Conservation (phyloP, 305 asterid genomes). For the Fraxinus paxiana region DNA sequence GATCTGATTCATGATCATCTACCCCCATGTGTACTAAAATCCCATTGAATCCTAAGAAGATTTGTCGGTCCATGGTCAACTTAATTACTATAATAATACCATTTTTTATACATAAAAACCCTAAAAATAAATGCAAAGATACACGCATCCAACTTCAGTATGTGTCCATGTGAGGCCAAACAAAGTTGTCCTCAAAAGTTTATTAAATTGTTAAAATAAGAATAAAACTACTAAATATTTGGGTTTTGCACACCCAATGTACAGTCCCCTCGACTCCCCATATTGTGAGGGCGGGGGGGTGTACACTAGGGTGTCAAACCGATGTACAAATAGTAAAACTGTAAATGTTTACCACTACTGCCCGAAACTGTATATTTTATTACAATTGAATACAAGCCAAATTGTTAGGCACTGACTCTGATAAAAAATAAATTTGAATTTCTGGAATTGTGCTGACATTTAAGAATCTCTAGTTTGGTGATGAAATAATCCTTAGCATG, state of each 20-base stretch:
- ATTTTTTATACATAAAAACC: background rate
- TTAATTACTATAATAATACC: slow-evolving; percentile 1
- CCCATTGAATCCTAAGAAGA: slow-evolving; percentile 61
- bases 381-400: background rate
- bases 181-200: slow-evolving; percentile 20
- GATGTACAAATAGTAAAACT: too few relatives aligned
- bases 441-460: slow-evolving; percentile 8
- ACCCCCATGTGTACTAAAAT: slow-evolving; percentile 34
- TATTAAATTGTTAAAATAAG: background rate
- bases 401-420: background rate
- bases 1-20: slow-evolving; percentile 13
- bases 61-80: slow-evolving; percentile 58
- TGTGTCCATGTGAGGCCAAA: slow-evolving; percentile 32
- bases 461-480: background rate
- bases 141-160: slow-evolving; percentile 25
- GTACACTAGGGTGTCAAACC: too few relatives aligned
- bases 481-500: background rate
- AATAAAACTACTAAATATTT: background rate
- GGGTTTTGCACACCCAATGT: too few relatives aligned
- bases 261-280: too few relatives aligned
- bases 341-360: background rate
- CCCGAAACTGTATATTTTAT: slow-evolving; percentile 19
- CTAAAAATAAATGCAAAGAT: background rate
- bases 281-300: too few relatives aligned
- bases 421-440: background rate